These are phyloP conservation scores for Chytridiales sp. DNA, from an alignment of 371 early-diverging fungal genomes.

Conservation along the genomic window DNA sequence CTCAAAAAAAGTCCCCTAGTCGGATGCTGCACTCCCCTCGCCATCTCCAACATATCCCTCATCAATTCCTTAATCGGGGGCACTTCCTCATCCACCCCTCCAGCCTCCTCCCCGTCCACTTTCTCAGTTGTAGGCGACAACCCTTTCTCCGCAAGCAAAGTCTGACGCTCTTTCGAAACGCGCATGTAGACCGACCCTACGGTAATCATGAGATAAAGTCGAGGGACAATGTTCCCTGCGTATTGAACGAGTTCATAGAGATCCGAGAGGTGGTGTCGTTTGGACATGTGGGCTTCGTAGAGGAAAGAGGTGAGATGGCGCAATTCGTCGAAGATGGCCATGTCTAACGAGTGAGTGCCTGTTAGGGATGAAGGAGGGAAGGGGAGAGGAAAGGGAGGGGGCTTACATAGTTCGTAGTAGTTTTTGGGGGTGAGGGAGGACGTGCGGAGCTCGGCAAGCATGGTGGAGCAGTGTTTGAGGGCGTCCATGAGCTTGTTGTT, in stretches of 20 bases:
- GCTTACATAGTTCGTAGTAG: conserved; percentile 94
- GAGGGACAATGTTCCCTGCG: conserved; percentile 94
- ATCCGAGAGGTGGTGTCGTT: conserved; percentile 88
- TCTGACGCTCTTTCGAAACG: conserved; percentile 42
- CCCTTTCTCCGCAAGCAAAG: too few species aligned
- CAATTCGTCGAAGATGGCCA: conserved; percentile 94
- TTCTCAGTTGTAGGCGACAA: conserved; percentile 6
- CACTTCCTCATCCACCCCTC: conserved; percentile 41
- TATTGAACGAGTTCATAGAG: conserved; percentile 97
- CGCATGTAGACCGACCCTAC: conserved; percentile 94
- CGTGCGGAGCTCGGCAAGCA: conserved; percentile 92
- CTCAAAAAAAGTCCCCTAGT: conserved; percentile 92
- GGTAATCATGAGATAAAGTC: conserved; percentile 96
- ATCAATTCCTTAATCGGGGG: conserved; percentile 91
- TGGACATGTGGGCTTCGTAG: conserved; percentile 78
- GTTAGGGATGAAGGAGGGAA: background rate
- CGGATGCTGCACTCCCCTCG: conserved; percentile 95
- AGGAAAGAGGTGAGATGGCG: conserved; percentile 83
- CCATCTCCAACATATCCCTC: conserved; percentile 97
- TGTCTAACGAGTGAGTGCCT: conserved; percentile 56
- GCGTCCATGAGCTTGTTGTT: conserved; percentile 91
- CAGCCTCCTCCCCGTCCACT: conserved; percentile 3
- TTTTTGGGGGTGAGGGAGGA: conserved; percentile 90
- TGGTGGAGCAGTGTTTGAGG: conserved; percentile 92
- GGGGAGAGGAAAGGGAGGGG: background rate